phyloP scores from a whole-genome alignment of 345 rosid species.

The Populus pruinosa region DNA sequence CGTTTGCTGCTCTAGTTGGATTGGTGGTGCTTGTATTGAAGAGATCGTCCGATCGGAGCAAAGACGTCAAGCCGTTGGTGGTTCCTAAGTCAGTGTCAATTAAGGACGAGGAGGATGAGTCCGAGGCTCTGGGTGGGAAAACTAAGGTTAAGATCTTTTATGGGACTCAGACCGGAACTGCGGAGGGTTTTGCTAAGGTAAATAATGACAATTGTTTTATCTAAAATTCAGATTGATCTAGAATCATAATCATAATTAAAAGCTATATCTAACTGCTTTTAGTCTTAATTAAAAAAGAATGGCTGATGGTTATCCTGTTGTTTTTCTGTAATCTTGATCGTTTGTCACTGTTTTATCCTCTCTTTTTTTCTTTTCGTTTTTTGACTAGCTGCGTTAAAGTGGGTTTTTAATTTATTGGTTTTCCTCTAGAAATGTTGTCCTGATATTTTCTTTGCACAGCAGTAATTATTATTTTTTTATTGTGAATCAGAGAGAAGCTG shows the following conservation, averaged over 20 bases:
- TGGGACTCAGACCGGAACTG: slow-evolving; percentile 96
- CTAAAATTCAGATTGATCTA: too few relatives aligned
- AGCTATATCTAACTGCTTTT: too few relatives aligned
- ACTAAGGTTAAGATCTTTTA: slow-evolving; percentile 74
- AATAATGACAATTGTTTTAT: too few relatives aligned
- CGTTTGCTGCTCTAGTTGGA: slow-evolving; percentile 50
- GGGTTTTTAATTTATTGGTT: background rate
- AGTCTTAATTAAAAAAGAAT: too few relatives aligned
- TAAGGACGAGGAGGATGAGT: slow-evolving; percentile 28
- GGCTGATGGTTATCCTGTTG: too few relatives aligned
- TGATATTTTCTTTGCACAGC: background rate
- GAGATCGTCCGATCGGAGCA: slow-evolving; percentile 51
- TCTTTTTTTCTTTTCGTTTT: background rate
- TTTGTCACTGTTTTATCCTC: too few relatives aligned
- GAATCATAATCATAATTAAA: too few relatives aligned
- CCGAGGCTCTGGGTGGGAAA: slow-evolving; percentile 36
- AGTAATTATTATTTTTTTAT: background rate
- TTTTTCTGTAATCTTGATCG: too few relatives aligned
- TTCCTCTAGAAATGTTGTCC: background rate
- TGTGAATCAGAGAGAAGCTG: too few relatives aligned
- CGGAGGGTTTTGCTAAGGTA: slow-evolving; percentile 98
- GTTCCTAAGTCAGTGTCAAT: slow-evolving; percentile 40
- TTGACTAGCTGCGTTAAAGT: background rate
- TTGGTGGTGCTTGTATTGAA: slow-evolving; percentile 51
- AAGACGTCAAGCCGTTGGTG: slow-evolving; percentile 47